Base-by-base conservation (phyloP, 495 filamentous ascomycete genomes). In the Penicillium canescens region DNA sequence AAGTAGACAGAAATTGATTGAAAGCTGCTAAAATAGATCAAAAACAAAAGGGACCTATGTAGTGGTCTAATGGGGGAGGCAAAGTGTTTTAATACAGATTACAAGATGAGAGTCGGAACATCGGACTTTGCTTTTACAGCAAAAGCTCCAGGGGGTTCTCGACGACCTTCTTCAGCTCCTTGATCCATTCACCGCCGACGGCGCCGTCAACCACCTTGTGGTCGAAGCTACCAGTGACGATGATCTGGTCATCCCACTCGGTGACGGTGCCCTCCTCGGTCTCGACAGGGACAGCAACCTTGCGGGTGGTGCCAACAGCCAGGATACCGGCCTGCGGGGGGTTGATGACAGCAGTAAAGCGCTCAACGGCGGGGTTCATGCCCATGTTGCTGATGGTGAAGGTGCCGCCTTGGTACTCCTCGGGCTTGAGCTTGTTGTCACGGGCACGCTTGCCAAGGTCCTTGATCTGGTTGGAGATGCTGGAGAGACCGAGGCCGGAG, bases 311-410 rank as follows among this genome's bases (percentile, higher is more conserved):
- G 54, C 95, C 95, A 46, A 99, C 90, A 41, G 95, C 95, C 52
- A 99, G 82, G 72, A 99, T 99, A 66, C 83, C 86, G 39, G 95
- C 92, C 79, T 98, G 94, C 28, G 95, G 95, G 42, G 95, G 95
- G 82, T 99, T 99, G 83, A 99, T 96, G 68, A 99, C 88, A 57
- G 95, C 95, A n/a, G 95, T 97, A 80, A 99, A 99, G 60, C 91
- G 85, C 68, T 97, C 92, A 56, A 99, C 85, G 35, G 95, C 95
- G 9, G 86, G 62, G 82, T 99, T 99, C 94, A 98, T 98, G 69
- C 95, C 95, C 95, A 99, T 96, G 85, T 99, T 99, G 77, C 88
- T 93, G 77, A 99, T 99, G 68, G 93, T 96, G 77, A 99, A 96
- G 61, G 91, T 96, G 70, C 95, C 95, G 40, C 95, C 95, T 78